A percentile compares a stretch with the other conserved stretches of the same genome.
phyloP scores from a whole-genome alignment of 2,329 filamentous ascomycete species.

The Laburnicola sp. region DNA sequence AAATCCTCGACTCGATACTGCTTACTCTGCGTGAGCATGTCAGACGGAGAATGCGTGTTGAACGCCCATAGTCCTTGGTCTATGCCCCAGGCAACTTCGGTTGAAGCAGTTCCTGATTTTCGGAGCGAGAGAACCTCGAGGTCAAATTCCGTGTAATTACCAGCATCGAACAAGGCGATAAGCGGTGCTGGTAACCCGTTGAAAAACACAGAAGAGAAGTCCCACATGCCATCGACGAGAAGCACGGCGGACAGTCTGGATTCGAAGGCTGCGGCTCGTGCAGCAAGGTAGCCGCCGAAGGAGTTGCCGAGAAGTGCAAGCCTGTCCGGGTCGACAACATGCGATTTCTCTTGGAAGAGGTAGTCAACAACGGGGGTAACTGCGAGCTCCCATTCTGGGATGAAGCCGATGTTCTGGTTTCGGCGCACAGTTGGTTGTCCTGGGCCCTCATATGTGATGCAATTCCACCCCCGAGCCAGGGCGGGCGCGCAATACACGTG shows the following conservation, averaged over 20 bases:
- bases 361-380: slow-evolving; percentile 39
- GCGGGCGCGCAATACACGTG: slow-evolving; percentile 30
- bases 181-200: background rate
- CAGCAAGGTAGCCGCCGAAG: slow-evolving; percentile 40
- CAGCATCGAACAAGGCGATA: background rate
- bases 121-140: background rate
- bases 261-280: slow-evolving; percentile 35
- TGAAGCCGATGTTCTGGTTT: slow-evolving; percentile 31
- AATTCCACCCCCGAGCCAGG: slow-evolving; percentile 36
- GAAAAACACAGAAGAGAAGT: background rate
- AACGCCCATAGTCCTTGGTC: slow-evolving; percentile 16
- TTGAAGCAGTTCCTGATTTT: background rate
- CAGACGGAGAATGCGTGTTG: slow-evolving; percentile 10
- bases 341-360: slow-evolving; percentile 18
- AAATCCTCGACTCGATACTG: slow-evolving; percentile 2
- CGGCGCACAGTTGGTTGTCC: slow-evolving; percentile 35
- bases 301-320: slow-evolving; percentile 33
- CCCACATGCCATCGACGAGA: slow-evolving; percentile 20
- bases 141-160: slow-evolving; percentile 9
- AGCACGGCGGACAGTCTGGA: slow-evolving; percentile 32
- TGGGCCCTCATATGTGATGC: slow-evolving; percentile 40
- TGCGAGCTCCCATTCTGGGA: slow-evolving; percentile 37
- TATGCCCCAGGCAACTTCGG: slow-evolving; percentile 5
- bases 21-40: slow-evolving; percentile 2
- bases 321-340: slow-evolving; percentile 25